These are phyloP conservation scores for Exophiala sideris DNA, from an alignment of 2,329 filamentous ascomycete genomes.

Conservation along the genomic window DNA sequence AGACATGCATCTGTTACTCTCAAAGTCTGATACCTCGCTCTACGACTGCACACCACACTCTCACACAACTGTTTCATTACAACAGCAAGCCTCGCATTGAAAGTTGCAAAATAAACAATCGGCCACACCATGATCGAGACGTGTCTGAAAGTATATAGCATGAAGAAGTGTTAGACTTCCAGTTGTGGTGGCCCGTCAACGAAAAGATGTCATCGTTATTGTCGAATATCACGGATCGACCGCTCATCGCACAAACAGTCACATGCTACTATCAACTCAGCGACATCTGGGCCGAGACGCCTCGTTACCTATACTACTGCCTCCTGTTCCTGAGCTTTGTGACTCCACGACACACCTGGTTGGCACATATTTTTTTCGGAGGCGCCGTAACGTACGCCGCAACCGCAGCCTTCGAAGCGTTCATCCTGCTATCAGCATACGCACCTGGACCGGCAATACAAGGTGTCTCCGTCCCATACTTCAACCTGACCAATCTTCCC, in stretches of 20 bases:
- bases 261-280: slow-evolving; percentile 35
- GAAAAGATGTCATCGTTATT: no score
- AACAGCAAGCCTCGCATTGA: no score
- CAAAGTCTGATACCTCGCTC: no score
- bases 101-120: no score
- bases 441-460: slow-evolving; percentile 10
- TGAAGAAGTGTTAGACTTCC: no score
- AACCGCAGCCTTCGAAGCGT: slow-evolving; percentile 33
- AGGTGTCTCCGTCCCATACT: slow-evolving; percentile 29
- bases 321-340: slow-evolving; percentile 31
- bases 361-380: slow-evolving; percentile 34
- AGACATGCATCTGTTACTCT: no score
- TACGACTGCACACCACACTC: no score
- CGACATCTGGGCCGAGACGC: slow-evolving; percentile 34
- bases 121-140: no score
- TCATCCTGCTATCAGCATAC: slow-evolving; percentile 31
- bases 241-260: slow-evolving; percentile 33
- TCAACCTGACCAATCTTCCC: slow-evolving; percentile 6
- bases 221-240: neutral
- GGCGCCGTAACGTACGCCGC: slow-evolving; percentile 35
- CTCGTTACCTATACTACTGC: slow-evolving; percentile 35
- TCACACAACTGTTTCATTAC: no score
- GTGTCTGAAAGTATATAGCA: no score
- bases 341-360: slow-evolving; percentile 34
- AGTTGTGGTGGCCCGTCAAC: no score